Conservation (phyloP, 306 rosid genomes). For the Quercus aquifolioides region DNA sequence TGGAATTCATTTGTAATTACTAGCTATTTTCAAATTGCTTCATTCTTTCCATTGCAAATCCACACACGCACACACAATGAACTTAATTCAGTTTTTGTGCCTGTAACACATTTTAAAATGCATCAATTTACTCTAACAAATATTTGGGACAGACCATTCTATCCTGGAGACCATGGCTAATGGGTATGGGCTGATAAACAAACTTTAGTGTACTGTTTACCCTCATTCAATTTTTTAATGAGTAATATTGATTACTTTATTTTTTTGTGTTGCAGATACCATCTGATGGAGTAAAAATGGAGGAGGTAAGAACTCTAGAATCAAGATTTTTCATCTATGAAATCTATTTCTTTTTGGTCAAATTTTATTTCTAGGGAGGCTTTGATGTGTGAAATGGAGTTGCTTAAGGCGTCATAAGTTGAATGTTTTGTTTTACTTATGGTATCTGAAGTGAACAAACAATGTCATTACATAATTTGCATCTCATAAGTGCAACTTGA, state of each 20-base stretch:
- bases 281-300: slow-evolving; percentile 52
- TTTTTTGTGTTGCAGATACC: slow-evolving; percentile 59
- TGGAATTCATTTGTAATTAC: neutral
- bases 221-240: neutral
- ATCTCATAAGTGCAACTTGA: neutral
- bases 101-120: neutral
- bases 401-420: neutral
- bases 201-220: slow-evolving; percentile 8
- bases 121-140: slow-evolving; percentile 3
- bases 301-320: slow-evolving; percentile 56
- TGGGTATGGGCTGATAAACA: neutral
- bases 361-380: neutral
- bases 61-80: neutral
- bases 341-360: neutral
- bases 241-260: slow-evolving; percentile 2
- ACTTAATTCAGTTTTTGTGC: neutral
- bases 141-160: neutral
- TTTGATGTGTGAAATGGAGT: neutral
- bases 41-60: neutral
- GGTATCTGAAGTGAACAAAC: neutral
- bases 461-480: neutral
- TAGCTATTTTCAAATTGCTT: neutral
- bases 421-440: neutral
- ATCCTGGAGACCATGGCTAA: neutral
- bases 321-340: neutral